Evolutionary conservation across 805 yeast species (phyloP).

Genomic region (Wilhelminamyces savonicus): DNA sequence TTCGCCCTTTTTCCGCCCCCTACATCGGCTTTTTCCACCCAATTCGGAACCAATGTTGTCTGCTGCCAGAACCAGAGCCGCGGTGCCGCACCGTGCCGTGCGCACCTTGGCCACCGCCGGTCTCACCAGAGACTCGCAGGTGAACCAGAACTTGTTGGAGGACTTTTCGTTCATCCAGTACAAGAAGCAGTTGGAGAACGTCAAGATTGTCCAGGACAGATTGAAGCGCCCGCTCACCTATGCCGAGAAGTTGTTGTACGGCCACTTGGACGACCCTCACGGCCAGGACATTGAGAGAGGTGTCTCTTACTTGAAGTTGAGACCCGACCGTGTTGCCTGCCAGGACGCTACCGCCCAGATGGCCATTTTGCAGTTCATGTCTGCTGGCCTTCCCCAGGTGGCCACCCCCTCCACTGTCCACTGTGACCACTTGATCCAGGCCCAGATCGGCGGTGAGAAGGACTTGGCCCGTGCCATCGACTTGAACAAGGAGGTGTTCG

Average conservation of each 20-base stretch:
- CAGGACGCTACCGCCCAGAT: conserved; percentile 99
- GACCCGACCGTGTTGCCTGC: conserved; percentile 98
- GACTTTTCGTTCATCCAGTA: conserved; percentile 82
- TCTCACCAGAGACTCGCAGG: conserved; percentile 15
- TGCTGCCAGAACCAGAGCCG: too few relatives aligned
- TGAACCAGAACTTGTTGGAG: conserved; percentile 70
- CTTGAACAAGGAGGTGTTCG: conserved; percentile 89
- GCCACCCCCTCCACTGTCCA: conserved; percentile 96
- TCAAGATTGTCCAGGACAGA: conserved; percentile 76
- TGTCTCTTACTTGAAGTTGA: conserved; percentile 81
- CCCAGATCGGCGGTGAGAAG: conserved; percentile 82
- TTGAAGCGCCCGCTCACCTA: conserved; percentile 85
- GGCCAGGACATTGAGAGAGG: conserved; percentile 84
- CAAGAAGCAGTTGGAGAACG: conserved; percentile 84
- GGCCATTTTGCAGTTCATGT: conserved; percentile 96
- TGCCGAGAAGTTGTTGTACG: conserved; percentile 92
- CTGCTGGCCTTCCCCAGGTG: conserved; percentile 85
- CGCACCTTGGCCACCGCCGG: conserved; percentile 17
- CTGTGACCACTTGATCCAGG: conserved; percentile 97
- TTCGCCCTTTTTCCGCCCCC: too few relatives aligned
- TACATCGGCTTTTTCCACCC: too few relatives aligned
- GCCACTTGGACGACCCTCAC: conserved; percentile 91
- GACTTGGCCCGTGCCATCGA: conserved; percentile 85
- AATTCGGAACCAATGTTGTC: too few relatives aligned
- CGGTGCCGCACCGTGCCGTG: conserved; percentile 13